phyloP scores from a whole-genome alignment of 371 early-diverging fungal genomes.

The Rhizopus delemar region DNA sequence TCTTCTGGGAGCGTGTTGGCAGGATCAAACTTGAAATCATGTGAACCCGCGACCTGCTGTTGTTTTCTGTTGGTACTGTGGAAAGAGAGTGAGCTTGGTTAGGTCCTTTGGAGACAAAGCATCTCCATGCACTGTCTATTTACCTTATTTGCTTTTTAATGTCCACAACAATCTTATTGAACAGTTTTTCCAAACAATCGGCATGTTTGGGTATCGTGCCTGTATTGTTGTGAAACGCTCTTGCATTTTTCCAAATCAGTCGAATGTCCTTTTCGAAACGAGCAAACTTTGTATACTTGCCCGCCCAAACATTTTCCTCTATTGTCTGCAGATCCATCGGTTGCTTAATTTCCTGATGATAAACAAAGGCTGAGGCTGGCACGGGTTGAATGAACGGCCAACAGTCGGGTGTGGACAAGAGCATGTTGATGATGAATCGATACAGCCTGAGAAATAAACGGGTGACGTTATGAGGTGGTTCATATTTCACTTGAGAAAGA shows the following conservation, averaged over 20 bases:
- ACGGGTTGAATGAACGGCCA: constrained; percentile 53
- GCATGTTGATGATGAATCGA: constrained; percentile 47
- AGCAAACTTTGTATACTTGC: constrained; percentile 45
- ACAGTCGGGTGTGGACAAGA: constrained; percentile 47
- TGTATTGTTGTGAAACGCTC: constrained; percentile 37
- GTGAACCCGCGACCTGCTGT: constrained; percentile 19
- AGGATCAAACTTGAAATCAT: constrained; percentile 33
- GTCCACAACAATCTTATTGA: constrained; percentile 38
- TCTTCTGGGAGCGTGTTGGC: constrained; percentile 31
- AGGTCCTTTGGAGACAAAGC: not conserved
- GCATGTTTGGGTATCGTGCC: constrained; percentile 46
- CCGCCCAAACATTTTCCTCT: constrained; percentile 44
- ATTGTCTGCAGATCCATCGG: constrained; percentile 50
- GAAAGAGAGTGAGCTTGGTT: not conserved
- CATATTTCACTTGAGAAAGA: constrained; percentile 32
- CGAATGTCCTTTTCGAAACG: constrained; percentile 48
- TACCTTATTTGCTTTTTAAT: constrained; percentile 39
- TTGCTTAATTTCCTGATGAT: constrained; percentile 41
- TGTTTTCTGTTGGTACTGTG: constrained; percentile 11
- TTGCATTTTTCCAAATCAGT: constrained; percentile 49
- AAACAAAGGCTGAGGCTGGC: constrained; percentile 35
- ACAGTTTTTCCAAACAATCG: constrained; percentile 36
- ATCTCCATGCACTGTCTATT: not conserved
- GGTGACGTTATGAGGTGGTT: constrained; percentile 40
- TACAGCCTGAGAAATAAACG: constrained; percentile 45